These are phyloP conservation scores for Scytalidium lignicola DNA, from an alignment of 2,329 filamentous ascomycete genomes.

Conservation along the genomic window DNA sequence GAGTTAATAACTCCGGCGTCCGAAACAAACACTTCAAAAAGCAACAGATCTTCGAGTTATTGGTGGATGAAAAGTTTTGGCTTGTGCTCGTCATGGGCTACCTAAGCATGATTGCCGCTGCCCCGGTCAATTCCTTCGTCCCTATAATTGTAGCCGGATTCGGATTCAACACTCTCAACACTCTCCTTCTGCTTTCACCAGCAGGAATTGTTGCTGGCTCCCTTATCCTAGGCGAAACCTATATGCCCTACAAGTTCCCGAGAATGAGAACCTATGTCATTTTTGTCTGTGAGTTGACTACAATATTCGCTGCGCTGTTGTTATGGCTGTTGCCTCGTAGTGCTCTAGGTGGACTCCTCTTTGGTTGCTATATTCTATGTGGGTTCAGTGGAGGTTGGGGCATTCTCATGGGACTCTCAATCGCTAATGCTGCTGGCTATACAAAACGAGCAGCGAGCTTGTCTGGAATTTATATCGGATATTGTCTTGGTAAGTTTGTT, in stretches of 20 bases:
- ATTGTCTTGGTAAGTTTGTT: conserved; percentile 43
- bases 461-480: conserved; percentile 41
- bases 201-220: background rate
- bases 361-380: no score
- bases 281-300: no score
- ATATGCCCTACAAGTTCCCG: no score
- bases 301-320: no score
- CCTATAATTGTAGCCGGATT: conserved; percentile 18
- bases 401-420: conserved; percentile 26
- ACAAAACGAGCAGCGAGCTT: conserved; percentile 45
- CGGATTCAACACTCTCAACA: conserved; percentile 26
- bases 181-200: conserved; percentile 17
- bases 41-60: conserved; percentile 12
- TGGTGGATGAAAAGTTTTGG: conserved; percentile 12
- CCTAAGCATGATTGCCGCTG: conserved; percentile 25
- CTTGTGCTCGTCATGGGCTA: conserved; percentile 10
- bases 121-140: conserved; percentile 17
- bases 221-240: no score
- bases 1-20: conserved; percentile 14
- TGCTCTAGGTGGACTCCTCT: no score
- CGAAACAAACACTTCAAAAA: conserved; percentile 12
- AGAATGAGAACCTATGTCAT: no score
- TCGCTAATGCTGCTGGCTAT: conserved; percentile 42
- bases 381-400: background rate
- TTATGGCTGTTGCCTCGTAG: no score